Evolutionary conservation across 108 stramenopile genomes (phyloP).

Genomic region (Fragilariopsis cylindrus): DNA sequence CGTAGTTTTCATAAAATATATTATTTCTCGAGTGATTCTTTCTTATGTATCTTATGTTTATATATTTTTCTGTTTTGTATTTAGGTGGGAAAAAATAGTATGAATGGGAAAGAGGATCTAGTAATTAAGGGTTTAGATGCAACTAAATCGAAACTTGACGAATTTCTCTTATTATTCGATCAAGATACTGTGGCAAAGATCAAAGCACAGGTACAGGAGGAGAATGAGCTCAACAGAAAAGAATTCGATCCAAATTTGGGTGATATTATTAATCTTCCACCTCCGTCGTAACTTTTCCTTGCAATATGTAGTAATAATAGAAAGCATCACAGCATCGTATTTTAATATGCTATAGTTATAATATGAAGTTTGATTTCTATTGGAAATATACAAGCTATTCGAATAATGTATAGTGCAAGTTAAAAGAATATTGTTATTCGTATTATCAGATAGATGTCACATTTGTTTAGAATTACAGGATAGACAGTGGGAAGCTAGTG

Average conservation of each 20-base stretch:
- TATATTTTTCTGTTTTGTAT: conserved; percentile 8
- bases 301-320: no score
- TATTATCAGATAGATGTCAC: no score
- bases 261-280: conserved; percentile 64
- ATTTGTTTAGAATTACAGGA: no score
- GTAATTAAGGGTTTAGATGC: conserved; percentile 71
- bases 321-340: no score
- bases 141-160: conserved; percentile 64
- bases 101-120: conserved; percentile 74
- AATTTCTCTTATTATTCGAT: conserved; percentile 74
- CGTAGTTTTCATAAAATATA: no score
- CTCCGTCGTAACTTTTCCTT: conserved; percentile 19
- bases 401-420: no score
- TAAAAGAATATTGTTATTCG: no score
- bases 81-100: conserved; percentile 43
- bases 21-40: not conserved
- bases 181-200: conserved; percentile 51
- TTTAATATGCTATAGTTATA: no score
- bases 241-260: conserved; percentile 79
- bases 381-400: no score
- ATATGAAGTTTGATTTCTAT: no score
- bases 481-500: no score
- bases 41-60: not conserved
- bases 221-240: conserved; percentile 78
- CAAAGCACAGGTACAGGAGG: conserved; percentile 53